Base-by-base conservation (phyloP, 768 basidiomycete genomes). In the Dacryopinax spathularia region DNA sequence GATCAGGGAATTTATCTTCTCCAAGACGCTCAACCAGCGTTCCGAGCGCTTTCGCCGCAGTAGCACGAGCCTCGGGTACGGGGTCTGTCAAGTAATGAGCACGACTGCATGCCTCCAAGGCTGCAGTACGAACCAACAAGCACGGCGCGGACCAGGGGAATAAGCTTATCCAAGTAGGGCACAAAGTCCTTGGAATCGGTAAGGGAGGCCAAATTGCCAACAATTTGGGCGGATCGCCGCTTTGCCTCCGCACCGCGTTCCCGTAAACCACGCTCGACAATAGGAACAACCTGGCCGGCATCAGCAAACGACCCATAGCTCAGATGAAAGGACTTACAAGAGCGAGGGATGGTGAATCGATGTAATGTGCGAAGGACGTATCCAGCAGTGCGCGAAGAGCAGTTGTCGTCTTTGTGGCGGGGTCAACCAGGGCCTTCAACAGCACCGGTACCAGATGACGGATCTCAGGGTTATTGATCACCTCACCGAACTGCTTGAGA, bases 281-380 rank as follows among this genome's bases (percentile, higher is more conserved):
- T 95, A 0, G 96, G 96, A 65, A 98, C 84, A 61, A 97, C 89
- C 89, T 92, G 31, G 25, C 20, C 13, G 36, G 20, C 16, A 33
- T 61, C 63, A 3, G 16, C 12, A 34, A 20, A 31, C 37, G 61
- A 44, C 27, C n/a, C n/a, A n/a, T n/a, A n/a, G n/a, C n/a, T n/a
- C n/a, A n/a, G n/a, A n/a, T 20, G 44, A n/a, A 39, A 59, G 61
- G 25, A 74, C 86, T 68, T 64, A 92, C 90, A 70, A 99, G 74
- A 18, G 96, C 96, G 7, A 99, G 77, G 2, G 95, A 97, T 0
- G 96, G 94, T 63, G 95, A 89, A 68, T 98, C 96, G 67, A 99
- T 94, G 70, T 96, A 97, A 72, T 99, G 96, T 76, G 91, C 88
- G 77, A 98, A 99, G 2, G 93, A 91, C 13, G 90, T 97, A 73